Evolutionary conservation across 257 asterid species (phyloP).

Genomic region (Agastache rugosa): DNA sequence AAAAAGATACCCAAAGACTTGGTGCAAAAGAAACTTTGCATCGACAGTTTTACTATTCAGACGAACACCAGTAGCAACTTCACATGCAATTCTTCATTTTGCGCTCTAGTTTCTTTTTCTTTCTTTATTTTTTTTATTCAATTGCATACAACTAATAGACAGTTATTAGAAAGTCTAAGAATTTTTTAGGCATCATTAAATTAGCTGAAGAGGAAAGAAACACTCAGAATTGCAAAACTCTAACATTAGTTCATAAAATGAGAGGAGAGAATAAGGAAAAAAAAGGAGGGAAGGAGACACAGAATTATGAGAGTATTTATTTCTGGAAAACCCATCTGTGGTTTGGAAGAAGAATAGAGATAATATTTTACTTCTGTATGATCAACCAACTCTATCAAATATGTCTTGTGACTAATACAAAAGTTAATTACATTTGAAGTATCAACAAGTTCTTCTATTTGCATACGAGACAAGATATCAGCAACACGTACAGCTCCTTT

Average conservation of each 20-base stretch:
- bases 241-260: no score
- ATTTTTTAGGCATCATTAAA: not conserved
- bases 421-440: constrained; percentile 64
- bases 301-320: constrained; percentile 84
- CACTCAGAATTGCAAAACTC: not conserved
- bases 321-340: constrained; percentile 84
- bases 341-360: constrained; percentile 17
- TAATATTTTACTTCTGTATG: constrained; percentile 20
- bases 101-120: not conserved
- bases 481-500: constrained; percentile 87
- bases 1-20: not conserved
- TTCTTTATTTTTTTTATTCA: no score
- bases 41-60: constrained; percentile 3
- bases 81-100: not conserved
- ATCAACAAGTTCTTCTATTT: constrained; percentile 87
- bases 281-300: constrained; percentile 19
- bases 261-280: not conserved
- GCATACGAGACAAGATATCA: constrained; percentile 88
- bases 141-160: constrained; percentile 1
- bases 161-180: constrained; percentile 17
- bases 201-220: constrained; percentile 3
- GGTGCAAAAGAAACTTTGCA: not conserved
- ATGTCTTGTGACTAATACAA: constrained; percentile 21
- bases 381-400: constrained; percentile 4
- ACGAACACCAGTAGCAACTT: constrained; percentile 14